A percentile compares a stretch with the other conserved stretches of the same genome.
phyloP scores from a whole-genome alignment of 1,284 basidiomycete species.

The Singerocomus rubriflavus region DNA sequence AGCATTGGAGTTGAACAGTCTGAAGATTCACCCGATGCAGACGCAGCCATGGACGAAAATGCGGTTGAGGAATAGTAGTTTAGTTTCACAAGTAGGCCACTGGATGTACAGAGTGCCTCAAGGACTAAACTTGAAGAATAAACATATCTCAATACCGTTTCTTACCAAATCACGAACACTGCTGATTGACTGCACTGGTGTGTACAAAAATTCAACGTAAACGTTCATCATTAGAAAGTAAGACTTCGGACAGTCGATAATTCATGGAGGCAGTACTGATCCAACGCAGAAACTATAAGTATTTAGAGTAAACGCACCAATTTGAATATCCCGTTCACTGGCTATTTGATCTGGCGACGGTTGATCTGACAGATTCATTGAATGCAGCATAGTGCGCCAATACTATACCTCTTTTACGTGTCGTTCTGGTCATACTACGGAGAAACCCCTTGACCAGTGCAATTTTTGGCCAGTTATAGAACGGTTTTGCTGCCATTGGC shows the following conservation, averaged over 20 bases:
- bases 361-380: neutral
- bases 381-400: neutral
- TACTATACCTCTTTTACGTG: neutral
- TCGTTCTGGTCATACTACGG: neutral
- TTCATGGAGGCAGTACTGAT: too few relatives aligned
- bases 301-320: too few relatives aligned
- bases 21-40: conserved; percentile 48
- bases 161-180: neutral
- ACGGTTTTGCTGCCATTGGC: neutral
- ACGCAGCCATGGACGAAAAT: conserved; percentile 34
- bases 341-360: neutral
- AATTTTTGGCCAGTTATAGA: neutral
- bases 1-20: conserved; percentile 74
- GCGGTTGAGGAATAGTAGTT: conserved; percentile 19
- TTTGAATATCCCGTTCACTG: too few relatives aligned
- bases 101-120: neutral
- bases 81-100: neutral
- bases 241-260: too few relatives aligned
- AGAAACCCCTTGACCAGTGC: neutral
- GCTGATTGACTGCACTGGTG: too few relatives aligned
- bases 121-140: too few relatives aligned
- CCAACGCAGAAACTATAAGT: too few relatives aligned
- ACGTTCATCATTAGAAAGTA: too few relatives aligned
- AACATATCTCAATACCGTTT: neutral
- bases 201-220: too few relatives aligned